phyloP scores from a whole-genome alignment of 306 rosid genomes.

The Begonia peltatifolia region DNA sequence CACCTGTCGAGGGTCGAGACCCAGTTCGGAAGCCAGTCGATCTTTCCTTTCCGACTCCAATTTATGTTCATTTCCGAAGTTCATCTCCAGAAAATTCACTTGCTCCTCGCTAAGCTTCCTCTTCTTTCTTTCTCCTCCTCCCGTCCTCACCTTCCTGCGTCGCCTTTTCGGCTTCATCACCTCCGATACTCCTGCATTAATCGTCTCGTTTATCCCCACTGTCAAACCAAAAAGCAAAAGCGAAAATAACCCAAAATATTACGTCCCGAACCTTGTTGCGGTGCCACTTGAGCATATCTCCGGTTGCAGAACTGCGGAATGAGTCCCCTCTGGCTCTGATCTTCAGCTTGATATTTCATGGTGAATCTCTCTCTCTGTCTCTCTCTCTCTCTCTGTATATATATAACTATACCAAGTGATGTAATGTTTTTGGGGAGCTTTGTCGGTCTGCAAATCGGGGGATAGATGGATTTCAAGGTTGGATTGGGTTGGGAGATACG shows the following conservation, averaged over 20 bases:
- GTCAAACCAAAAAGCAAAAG: too few species aligned
- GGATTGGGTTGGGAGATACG: constrained; percentile 17
- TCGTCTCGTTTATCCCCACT: background rate
- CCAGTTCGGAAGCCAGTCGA: constrained; percentile 54
- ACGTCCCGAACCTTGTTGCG: constrained; percentile 38
- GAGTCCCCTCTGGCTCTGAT: constrained; percentile 38
- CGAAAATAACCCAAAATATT: too few species aligned
- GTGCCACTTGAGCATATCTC: constrained; percentile 41
- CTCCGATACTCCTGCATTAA: constrained; percentile 9
- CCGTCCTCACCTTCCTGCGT: constrained; percentile 56
- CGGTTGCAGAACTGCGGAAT: constrained; percentile 43
- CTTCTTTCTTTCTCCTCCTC: constrained; percentile 34
- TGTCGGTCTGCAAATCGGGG: constrained; percentile 12
- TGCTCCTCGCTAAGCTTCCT: constrained; percentile 66
- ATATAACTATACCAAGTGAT: background rate
- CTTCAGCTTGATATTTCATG: constrained; percentile 36
- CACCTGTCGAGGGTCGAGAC: constrained; percentile 87
- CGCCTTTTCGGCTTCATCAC: constrained; percentile 49
- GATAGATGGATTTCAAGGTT: background rate
- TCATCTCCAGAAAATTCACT: constrained; percentile 39
- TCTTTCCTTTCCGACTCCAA: constrained; percentile 75
- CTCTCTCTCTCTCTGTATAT: background rate
- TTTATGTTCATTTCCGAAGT: constrained; percentile 64
- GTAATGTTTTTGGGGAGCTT: background rate
- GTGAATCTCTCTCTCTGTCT: background rate